Conservation (phyloP, 2,329 filamentous ascomycete species). For the Magnaporthiopsis incrustans region DNA sequence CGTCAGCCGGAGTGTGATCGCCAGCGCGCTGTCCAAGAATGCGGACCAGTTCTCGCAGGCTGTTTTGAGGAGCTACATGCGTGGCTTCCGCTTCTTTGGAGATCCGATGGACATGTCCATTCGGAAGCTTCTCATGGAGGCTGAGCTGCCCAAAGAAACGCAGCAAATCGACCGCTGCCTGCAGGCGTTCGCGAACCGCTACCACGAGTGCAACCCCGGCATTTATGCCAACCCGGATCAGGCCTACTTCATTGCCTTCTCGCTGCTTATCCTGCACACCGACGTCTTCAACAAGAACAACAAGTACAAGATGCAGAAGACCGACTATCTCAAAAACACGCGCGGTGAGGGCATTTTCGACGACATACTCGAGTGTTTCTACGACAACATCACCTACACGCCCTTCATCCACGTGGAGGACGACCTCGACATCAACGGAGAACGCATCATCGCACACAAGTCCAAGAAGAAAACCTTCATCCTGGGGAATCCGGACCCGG, state of each 20-base stretch:
- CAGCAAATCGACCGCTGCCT: constrained; percentile 95
- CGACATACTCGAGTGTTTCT: constrained; percentile 90
- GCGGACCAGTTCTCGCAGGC: constrained; percentile 74
- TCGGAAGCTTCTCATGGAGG: constrained; percentile 91
- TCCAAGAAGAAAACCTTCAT: constrained; percentile 64
- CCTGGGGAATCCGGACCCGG: constrained; percentile 55
- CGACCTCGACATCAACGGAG: constrained; percentile 71
- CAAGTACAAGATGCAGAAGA: constrained; percentile 97
- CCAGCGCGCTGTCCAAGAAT: constrained; percentile 78
- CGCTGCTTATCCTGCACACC: constrained; percentile 89
- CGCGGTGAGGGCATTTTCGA: constrained; percentile 86
- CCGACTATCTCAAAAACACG: constrained; percentile 92
- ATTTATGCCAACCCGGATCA: constrained; percentile 88
- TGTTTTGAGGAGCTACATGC: constrained; percentile 89
- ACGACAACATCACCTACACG: constrained; percentile 97
- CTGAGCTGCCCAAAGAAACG: constrained; percentile 91
- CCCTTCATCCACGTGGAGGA: constrained; percentile 98
- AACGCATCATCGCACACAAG: constrained; percentile 64
- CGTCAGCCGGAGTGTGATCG: constrained; percentile 74
- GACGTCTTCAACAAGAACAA: constrained; percentile 99
- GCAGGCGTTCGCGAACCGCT: constrained; percentile 90
- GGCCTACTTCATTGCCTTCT: constrained; percentile 98
- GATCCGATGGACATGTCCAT: constrained; percentile 98
- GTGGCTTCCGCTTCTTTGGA: constrained; percentile 88
- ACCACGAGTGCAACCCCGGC: constrained; percentile 96